Evolutionary conservation across 2,329 filamentous ascomycete genomes (phyloP), one percentile per base, ranked within the genome.

Genomic region (Phyllosticta ampelicida): DNA sequence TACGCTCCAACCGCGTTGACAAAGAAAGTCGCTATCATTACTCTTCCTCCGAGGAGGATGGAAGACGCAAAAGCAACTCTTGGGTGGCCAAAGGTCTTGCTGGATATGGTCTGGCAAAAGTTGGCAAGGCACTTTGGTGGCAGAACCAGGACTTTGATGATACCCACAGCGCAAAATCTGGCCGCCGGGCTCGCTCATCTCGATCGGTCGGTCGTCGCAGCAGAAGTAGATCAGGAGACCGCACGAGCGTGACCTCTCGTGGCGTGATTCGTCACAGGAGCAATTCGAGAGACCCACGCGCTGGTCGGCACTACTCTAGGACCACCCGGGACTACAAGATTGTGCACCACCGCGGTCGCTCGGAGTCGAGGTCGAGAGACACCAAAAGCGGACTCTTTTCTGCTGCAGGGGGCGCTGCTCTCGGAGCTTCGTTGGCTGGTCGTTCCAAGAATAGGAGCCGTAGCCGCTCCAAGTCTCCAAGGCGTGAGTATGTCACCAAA

Each of bases 151-250:
- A 82, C 55, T 83, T 82, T 61, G 78, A 83, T 62, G 82, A 84
- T 63, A 81, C 79, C 0, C 82, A 84, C 62, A 83, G 78, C 63
- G 74, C 82, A 63, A 80, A 78, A 58, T 79, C 80, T 57, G 80
- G 81, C 18, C 75, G 73, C 20, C 66, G 68, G 1, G 55, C 61
- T 44, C 70, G 71, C 51, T 62, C 67, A 55, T 70, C 69, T 1
- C 62, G 64, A 50, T 61, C 65, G 61, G 62, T 60, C 68, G 67
- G 16, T 69, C 70, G 51, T 68, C 65, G 69, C 8, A 70, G 69
- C 59, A 67, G 61, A 62, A 71, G 62, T 62, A 62, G 48, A 66
- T 75, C 73, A 53, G 61, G 65, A 18, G 70, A 73, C 51, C 66
- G 70, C n/a, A 73, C 70, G 63, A 75, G 74, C 62, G 71, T 73